Percentiles rank a stretch among this genome's conserved stretches.
These are phyloP conservation scores for Oryza officinalis DNA, from an alignment of 176 grass and related monocot species.

Conservation along the genomic window DNA sequence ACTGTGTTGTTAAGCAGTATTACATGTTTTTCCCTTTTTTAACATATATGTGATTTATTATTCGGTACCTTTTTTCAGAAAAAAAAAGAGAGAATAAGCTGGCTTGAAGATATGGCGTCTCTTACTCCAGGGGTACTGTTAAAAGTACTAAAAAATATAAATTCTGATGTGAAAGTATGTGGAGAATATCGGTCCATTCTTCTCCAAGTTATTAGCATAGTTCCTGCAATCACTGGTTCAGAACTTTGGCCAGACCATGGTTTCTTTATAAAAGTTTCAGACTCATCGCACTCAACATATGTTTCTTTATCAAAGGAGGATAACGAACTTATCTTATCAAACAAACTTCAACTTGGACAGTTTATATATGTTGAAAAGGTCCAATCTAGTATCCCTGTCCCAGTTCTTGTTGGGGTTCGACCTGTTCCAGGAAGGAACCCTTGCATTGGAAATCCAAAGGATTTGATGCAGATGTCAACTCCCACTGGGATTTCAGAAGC, in stretches of 20 bases:
- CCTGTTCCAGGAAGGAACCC: slow-evolving; percentile 94
- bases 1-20: slow-evolving; percentile 5
- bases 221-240: slow-evolving; percentile 89
- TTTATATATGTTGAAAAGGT: slow-evolving; percentile 99
- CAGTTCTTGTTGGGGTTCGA: slow-evolving; percentile 81
- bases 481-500: slow-evolving; percentile 58
- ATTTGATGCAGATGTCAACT: slow-evolving; percentile 95
- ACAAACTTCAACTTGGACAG: slow-evolving; percentile 95
- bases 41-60: neutral
- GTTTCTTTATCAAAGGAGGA: slow-evolving; percentile 99
- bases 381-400: slow-evolving; percentile 83
- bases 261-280: slow-evolving; percentile 99
- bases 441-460: slow-evolving; percentile 91
- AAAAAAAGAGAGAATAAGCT: slow-evolving; percentile 24
- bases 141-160: slow-evolving; percentile 92
- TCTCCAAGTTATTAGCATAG: slow-evolving; percentile 98
- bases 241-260: slow-evolving; percentile 95
- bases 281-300: slow-evolving; percentile 91
- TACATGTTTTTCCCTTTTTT: neutral
- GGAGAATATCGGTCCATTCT: slow-evolving; percentile 94
- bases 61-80: neutral
- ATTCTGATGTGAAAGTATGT: slow-evolving; percentile 89
- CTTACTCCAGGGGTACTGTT: slow-evolving; percentile 96
- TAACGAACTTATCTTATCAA: slow-evolving; percentile 90
- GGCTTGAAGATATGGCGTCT: slow-evolving; percentile 73